Percentiles rank a stretch among this genome's conserved stretches.
phyloP scores from a whole-genome alignment of 257 asterid species.

The Plectranthus barbatus region DNA sequence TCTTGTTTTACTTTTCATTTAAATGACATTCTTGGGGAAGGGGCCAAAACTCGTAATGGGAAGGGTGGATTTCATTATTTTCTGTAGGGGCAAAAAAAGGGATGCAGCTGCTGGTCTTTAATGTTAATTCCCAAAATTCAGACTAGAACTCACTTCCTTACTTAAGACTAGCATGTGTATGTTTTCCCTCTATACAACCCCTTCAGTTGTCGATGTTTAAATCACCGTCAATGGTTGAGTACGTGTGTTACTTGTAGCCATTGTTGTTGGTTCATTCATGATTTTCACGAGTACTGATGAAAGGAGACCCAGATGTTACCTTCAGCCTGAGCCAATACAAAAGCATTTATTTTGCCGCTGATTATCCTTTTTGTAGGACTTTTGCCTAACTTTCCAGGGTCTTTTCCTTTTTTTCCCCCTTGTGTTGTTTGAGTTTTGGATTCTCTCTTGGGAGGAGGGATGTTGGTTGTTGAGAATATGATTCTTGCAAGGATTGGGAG shows the following conservation, averaged over 20 bases:
- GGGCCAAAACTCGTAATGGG: neutral
- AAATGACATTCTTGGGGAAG: neutral
- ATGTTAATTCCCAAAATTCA: neutral
- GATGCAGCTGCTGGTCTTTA: neutral
- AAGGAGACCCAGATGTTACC: neutral
- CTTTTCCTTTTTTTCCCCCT: neutral
- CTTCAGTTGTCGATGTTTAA: neutral
- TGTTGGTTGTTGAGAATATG: neutral
- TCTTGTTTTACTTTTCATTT: neutral
- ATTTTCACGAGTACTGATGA: neutral
- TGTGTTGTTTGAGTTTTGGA: no score
- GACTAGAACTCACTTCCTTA: neutral
- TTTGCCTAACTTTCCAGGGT: no score
- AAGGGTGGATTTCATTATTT: neutral
- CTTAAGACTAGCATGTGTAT: neutral
- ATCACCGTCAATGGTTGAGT: neutral
- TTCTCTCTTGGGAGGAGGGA: no score
- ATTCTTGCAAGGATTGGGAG: no score
- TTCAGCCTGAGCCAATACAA: neutral
- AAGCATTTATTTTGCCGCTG: no score
- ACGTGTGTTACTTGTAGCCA: neutral
- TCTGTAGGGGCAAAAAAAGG: neutral
- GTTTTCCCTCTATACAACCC: neutral
- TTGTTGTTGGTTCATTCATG: neutral
- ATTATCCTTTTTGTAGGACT: neutral